Evolutionary conservation across 106 monocot species (phyloP).

Genomic region (Alisma plantagoaquatica): DNA sequence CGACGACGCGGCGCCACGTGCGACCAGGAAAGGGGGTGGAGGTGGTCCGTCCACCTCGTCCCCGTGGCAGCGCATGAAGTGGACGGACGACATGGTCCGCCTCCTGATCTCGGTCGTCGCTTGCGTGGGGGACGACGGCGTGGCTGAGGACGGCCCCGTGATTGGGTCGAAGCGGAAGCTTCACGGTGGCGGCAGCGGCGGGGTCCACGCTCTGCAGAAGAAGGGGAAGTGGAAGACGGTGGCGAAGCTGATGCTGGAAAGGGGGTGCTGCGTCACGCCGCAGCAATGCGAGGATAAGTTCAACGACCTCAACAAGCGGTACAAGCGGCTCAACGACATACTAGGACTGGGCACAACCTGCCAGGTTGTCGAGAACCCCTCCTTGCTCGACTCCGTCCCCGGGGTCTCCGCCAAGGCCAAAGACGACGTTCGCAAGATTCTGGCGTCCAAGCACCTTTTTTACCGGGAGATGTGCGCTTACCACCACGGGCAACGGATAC

Average conservation of each 20-base stretch:
- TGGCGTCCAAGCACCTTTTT: constrained; percentile 66
- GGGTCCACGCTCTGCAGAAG: constrained; percentile 44
- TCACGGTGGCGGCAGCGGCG: background rate
- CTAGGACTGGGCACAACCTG: constrained; percentile 56
- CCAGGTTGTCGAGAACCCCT: constrained; percentile 49
- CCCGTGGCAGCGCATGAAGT: constrained; percentile 68
- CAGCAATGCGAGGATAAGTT: constrained; percentile 87
- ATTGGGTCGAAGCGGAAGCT: constrained; percentile 5
- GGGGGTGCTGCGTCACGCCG: constrained; percentile 40
- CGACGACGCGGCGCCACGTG: too few relatives aligned
- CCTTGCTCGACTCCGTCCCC: constrained; percentile 41
- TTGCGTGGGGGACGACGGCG: constrained; percentile 32
- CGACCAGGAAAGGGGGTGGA: too few relatives aligned
- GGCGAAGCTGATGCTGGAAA: constrained; percentile 38
- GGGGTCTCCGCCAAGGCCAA: constrained; percentile 46
- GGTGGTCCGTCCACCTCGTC: background rate
- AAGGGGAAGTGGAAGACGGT: constrained; percentile 76
- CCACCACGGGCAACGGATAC: constrained; percentile 47
- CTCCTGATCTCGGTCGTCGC: constrained; percentile 42
- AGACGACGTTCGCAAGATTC: constrained; percentile 50
- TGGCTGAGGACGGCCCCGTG: background rate
- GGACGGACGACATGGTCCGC: constrained; percentile 50
- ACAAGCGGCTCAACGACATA: constrained; percentile 76
- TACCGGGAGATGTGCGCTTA: constrained; percentile 85
- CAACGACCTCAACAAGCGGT: constrained; percentile 75